Evolutionary conservation across 768 basidiomycete genomes (phyloP).

Genomic region (Naganishia friedmannii): DNA sequence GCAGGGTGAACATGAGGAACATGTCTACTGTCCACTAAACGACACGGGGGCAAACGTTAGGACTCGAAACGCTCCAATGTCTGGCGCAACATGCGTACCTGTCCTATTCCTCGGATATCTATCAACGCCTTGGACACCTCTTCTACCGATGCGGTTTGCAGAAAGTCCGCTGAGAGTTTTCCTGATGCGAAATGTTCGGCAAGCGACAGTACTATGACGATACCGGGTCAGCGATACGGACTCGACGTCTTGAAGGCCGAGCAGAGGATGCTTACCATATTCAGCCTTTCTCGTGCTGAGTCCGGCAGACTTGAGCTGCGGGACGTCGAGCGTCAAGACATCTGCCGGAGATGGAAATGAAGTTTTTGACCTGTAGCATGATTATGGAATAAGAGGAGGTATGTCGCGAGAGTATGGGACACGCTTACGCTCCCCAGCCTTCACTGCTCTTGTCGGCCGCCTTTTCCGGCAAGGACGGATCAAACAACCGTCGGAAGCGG

Average conservation of each 20-base stretch:
- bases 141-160: constrained; percentile 70
- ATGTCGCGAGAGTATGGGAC: not conserved
- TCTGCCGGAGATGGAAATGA: constrained; percentile 69
- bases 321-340: constrained; percentile 63
- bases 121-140: constrained; percentile 72
- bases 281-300: constrained; percentile 82
- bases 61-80: not conserved
- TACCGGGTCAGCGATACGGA: too few relatives aligned
- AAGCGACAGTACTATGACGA: constrained; percentile 67
- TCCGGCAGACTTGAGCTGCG: constrained; percentile 68
- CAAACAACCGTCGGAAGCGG: constrained; percentile 72
- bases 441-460: constrained; percentile 31
- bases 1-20: constrained; percentile 84
- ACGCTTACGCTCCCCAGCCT: constrained; percentile 41
- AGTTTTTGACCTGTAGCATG: constrained; percentile 11
- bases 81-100: constrained; percentile 17
- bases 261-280: constrained; percentile 62
- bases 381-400: not conserved
- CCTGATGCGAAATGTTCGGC: constrained; percentile 78
- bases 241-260: too few relatives aligned
- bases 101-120: constrained; percentile 75
- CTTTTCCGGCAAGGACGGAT: constrained; percentile 70
- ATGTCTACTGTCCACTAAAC: constrained; percentile 66
- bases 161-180: constrained; percentile 67
- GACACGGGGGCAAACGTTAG: not conserved